Conservation (phyloP, 768 basidiomycete species). For the Suillus clintonianus region DNA sequence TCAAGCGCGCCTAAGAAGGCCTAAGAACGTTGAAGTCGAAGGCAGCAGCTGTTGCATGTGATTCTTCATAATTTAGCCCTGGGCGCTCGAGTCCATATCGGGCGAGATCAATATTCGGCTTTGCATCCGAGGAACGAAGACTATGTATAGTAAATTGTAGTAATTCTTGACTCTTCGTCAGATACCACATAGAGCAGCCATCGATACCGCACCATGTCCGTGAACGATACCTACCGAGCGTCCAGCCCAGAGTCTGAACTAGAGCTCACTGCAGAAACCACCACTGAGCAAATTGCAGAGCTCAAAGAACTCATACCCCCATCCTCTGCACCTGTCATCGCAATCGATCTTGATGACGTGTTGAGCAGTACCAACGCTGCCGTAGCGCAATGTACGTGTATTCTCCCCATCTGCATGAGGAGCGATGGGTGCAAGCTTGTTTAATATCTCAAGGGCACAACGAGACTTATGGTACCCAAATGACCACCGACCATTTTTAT, state of each 20-base stretch:
- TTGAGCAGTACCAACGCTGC: conserved; percentile 60
- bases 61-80: too few species aligned
- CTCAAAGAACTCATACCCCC: conserved; percentile 17
- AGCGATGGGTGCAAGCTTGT: neutral
- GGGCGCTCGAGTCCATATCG: too few species aligned
- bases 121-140: neutral
- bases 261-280: neutral
- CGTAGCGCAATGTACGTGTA: conserved; percentile 55
- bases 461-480: conserved; percentile 53
- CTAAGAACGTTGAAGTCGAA: neutral
- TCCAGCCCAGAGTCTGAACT: conserved; percentile 3
- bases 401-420: neutral
- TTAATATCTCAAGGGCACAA: conserved; percentile 60
- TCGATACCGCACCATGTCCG: conserved; percentile 3
- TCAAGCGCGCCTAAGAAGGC: neutral
- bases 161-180: neutral
- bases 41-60: neutral
- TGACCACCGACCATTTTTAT: conserved; percentile 58
- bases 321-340: conserved; percentile 45
- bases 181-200: neutral
- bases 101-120: neutral
- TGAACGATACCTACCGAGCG: conserved; percentile 4
- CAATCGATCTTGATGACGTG: conserved; percentile 71
- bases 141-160: neutral
- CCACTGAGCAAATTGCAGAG: conserved; percentile 11